Evolutionary conservation across 306 rosid species (phyloP).

Genomic region (Vigna reflexopilosa): DNA sequence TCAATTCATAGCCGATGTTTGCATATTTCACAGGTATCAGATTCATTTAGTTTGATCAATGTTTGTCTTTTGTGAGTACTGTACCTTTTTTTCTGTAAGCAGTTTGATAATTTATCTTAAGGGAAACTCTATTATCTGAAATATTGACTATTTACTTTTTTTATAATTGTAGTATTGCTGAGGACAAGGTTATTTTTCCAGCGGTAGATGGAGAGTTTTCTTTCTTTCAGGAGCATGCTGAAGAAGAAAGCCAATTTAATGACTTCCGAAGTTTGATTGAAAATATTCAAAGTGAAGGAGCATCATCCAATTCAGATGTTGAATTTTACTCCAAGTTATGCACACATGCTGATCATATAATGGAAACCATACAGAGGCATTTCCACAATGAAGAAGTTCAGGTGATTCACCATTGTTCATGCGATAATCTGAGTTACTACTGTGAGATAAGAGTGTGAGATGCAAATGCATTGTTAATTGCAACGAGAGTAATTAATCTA

Average conservation of each 20-base stretch:
- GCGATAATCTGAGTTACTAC: conserved; percentile 40
- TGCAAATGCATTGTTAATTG: conserved; percentile 32
- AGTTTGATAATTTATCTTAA: conserved; percentile 25
- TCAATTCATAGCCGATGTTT: conserved; percentile 93
- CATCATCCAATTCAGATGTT: conserved; percentile 77
- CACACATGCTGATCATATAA: conserved; percentile 93
- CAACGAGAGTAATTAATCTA: conserved; percentile 18
- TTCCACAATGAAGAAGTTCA: conserved; percentile 91
- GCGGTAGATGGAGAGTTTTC: conserved; percentile 94
- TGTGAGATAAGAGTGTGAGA: conserved; percentile 21
- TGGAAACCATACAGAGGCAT: conserved; percentile 92
- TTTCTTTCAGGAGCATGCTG: conserved; percentile 93
- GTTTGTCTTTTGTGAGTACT: conserved; percentile 32
- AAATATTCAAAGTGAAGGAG: conserved; percentile 90
- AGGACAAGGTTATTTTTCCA: conserved; percentile 98
- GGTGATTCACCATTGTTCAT: conserved; percentile 59
- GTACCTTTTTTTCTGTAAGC: conserved; percentile 34
- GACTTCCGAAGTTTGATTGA: conserved; percentile 92
- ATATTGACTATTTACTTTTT: conserved; percentile 32
- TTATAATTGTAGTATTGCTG: conserved; percentile 85
- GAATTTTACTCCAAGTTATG: conserved; percentile 90
- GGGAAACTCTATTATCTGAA: conserved; percentile 37
- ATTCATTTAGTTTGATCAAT: conserved; percentile 37
- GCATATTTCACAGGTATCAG: conserved; percentile 95
- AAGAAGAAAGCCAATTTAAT: conserved; percentile 96